Percentiles rank a stretch among this genome's conserved stretches.
Evolutionary conservation across 169 alveolate species (phyloP).

Genomic region (Cryptosporidium ryanae): DNA sequence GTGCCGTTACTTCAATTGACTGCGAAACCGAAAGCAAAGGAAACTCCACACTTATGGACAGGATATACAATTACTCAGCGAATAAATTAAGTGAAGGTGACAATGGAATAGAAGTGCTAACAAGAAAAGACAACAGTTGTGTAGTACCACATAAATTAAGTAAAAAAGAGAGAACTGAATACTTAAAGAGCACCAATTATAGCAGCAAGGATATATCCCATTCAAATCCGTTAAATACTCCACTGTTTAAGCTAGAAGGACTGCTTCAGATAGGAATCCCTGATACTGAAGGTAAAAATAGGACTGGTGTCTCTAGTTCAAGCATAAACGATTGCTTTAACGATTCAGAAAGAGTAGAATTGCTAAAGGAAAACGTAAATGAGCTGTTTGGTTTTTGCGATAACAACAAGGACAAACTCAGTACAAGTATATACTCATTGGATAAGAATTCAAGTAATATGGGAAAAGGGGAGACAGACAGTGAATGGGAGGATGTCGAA

Average conservation of each 20-base stretch:
- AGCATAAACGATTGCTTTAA: not conserved
- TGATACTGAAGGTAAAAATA: not conserved
- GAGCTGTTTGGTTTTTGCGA: slow-evolving; percentile 8
- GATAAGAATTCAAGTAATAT: not conserved
- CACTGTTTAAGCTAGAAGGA: slow-evolving; percentile 33
- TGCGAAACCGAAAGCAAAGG: too few species aligned
- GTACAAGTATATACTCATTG: too few species aligned
- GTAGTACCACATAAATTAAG: slow-evolving; percentile 5
- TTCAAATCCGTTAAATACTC: slow-evolving; percentile 53
- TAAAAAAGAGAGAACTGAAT: slow-evolving; percentile 33
- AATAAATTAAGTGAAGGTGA: not conserved
- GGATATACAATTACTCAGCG: not conserved
- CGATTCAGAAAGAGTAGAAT: slow-evolving; percentile 9
- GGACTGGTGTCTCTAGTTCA: too few species aligned
- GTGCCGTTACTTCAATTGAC: too few species aligned
- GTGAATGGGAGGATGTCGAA: slow-evolving; percentile 41
- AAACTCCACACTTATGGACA: not conserved
- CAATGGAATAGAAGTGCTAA: not conserved
- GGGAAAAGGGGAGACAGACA: slow-evolving; percentile 5
- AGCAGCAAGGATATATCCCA: not conserved
- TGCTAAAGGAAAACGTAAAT: slow-evolving; percentile 43
- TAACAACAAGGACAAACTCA: not conserved
- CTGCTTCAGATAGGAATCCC: not conserved
- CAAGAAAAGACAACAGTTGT: slow-evolving; percentile 3
- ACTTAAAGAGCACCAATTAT: slow-evolving; percentile 24